phyloP scores from a whole-genome alignment of 2,329 filamentous ascomycete species.

The Huntiella moniliformis region DNA sequence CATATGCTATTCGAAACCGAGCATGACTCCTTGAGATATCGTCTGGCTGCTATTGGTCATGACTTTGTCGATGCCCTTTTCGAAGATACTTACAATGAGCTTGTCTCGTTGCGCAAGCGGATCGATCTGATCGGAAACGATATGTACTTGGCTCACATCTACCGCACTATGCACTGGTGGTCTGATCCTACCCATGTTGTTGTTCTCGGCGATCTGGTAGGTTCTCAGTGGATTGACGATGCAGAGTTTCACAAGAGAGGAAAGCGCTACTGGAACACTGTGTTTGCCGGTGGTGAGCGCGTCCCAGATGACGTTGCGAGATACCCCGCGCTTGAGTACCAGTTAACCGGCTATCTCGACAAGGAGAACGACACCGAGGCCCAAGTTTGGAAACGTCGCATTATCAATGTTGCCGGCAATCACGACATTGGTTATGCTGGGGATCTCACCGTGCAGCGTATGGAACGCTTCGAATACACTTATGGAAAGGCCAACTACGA shows the following conservation, averaged over 20 bases:
- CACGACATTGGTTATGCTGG: conserved; percentile 95
- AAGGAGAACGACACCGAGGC: conserved; percentile 14
- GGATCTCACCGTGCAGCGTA: conserved; percentile 58
- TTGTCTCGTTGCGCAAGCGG: conserved; percentile 54
- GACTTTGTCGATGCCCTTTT: conserved; percentile 41
- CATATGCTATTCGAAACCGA: conserved; percentile 29
- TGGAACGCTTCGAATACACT: conserved; percentile 61
- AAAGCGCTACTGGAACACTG: conserved; percentile 58
- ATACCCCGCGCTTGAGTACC: conserved; percentile 30
- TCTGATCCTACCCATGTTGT: conserved; percentile 67
- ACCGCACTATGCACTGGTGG: conserved; percentile 70
- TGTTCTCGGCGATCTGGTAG: conserved; percentile 77
- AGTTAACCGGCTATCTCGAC: conserved; percentile 30
- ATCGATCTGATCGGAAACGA: conserved; percentile 89
- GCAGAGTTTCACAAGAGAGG: conserved; percentile 62
- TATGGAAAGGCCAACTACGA: conserved; percentile 91
- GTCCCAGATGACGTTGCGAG: conserved; percentile 38
- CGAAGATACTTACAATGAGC: conserved; percentile 48
- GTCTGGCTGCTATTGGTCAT: conserved; percentile 34
- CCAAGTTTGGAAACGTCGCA: conserved; percentile 47
- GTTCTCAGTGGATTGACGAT: conserved; percentile 86
- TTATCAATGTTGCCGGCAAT: conserved; percentile 86
- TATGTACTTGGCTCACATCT: conserved; percentile 84
- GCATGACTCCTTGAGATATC: conserved; percentile 30
- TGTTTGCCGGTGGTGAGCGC: conserved; percentile 50